A percentile compares a stretch with the other conserved stretches of the same genome.
Evolutionary conservation across 805 yeast species (phyloP).

Genomic region (Wickerhamomyces alni): DNA sequence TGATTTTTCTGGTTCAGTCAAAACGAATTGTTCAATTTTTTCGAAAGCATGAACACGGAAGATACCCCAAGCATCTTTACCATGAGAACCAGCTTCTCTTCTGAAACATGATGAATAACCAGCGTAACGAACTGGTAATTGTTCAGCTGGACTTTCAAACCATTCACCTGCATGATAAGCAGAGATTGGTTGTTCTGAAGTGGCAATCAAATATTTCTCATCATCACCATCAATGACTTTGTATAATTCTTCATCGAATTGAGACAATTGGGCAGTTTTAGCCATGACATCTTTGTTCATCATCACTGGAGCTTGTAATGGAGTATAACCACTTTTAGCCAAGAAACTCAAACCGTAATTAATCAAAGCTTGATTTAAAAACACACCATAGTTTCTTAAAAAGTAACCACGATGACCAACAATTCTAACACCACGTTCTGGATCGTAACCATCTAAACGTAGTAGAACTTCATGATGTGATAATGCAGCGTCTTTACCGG

Average conservation of each 20-base stretch:
- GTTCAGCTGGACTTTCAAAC: conserved; percentile 97
- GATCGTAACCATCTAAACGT: conserved; percentile 96
- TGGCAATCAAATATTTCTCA: conserved; percentile 96
- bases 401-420: conserved; percentile 99
- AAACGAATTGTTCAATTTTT: conserved; percentile 92
- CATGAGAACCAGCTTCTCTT: conserved; percentile 99
- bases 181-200: conserved; percentile 98
- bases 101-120: conserved; percentile 99
- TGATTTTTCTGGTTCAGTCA: conserved; percentile 96
- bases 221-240: conserved; percentile 96
- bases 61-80: conserved; percentile 99
- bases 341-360: conserved; percentile 90
- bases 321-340: conserved; percentile 70
- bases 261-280: conserved; percentile 95
- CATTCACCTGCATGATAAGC: conserved; percentile 97
- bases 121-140: conserved; percentile 93
- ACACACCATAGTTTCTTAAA: conserved; percentile 91
- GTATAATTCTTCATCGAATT: conserved; percentile 96
- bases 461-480: conserved; percentile 95
- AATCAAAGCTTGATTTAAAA: conserved; percentile 95
- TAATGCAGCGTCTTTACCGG: conserved; percentile 68
- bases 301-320: conserved; percentile 98
- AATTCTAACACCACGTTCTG: conserved; percentile 96
- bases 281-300: conserved; percentile 99
- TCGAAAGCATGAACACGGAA: conserved; percentile 98